Conservation (phyloP, 768 basidiomycete species). For the Sporobolomyces roseus region DNA sequence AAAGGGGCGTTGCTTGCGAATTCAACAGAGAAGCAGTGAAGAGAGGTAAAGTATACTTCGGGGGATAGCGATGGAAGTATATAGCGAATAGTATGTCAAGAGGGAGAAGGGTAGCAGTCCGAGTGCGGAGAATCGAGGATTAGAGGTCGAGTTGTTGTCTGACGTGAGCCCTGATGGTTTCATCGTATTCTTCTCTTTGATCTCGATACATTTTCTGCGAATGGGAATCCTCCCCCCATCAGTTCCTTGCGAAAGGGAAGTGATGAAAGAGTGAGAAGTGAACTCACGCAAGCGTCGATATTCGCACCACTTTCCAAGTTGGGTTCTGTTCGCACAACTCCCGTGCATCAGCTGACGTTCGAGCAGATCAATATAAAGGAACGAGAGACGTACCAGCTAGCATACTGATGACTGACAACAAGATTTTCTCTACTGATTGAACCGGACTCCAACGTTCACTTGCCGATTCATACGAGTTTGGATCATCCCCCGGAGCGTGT, state of each 20-base stretch:
- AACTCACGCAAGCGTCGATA: constrained; percentile 53
- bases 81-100: no score
- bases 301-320: constrained; percentile 97
- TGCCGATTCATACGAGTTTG: constrained; percentile 80
- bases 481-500: constrained; percentile 67
- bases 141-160: constrained; percentile 69
- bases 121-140: no score
- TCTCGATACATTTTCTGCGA: constrained; percentile 78
- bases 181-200: constrained; percentile 80
- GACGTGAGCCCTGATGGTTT: constrained; percentile 75
- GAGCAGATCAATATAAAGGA: neutral
- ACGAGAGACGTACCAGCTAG: constrained; percentile 65
- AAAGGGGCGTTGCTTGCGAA: no score
- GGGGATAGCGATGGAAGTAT: no score
- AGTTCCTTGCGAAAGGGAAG: no score
- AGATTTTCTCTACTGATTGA: constrained; percentile 93
- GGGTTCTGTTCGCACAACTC: constrained; percentile 64
- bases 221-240: neutral
- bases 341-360: neutral
- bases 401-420: constrained; percentile 89
- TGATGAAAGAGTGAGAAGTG: neutral
- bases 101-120: no score
- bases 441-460: constrained; percentile 99
- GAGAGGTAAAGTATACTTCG: no score
- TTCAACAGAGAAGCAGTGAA: no score